phyloP scores from a whole-genome alignment of 148 eudicot species.

The Cornus kousa region DNA sequence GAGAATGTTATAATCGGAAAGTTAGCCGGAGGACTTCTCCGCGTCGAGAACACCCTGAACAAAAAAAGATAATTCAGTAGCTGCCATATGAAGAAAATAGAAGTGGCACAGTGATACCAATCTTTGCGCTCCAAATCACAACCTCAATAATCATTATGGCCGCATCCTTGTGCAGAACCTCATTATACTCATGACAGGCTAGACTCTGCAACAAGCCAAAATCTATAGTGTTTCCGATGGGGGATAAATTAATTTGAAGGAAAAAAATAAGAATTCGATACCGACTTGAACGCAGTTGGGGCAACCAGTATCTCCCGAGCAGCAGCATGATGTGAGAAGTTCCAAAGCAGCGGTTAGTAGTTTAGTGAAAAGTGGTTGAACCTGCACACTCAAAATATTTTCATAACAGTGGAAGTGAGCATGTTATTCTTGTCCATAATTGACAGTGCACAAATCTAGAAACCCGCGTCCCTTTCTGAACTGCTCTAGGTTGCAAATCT shows the following conservation, averaged over 20 bases:
- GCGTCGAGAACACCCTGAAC: constrained; percentile 50
- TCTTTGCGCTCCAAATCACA: neutral
- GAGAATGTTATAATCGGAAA: neutral
- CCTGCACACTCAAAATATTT: constrained; percentile 24
- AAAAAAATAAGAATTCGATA: neutral
- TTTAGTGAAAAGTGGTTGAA: constrained; percentile 73
- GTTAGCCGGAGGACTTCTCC: constrained; percentile 20
- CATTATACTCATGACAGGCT: constrained; percentile 81
- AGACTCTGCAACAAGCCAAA: constrained; percentile 48
- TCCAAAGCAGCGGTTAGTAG: constrained; percentile 74
- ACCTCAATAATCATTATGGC: constrained; percentile 91
- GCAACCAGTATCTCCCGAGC: constrained; percentile 74
- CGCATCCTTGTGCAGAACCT: constrained; percentile 88
- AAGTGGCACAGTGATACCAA: neutral
- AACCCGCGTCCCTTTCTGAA: neutral
- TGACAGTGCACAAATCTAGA: neutral
- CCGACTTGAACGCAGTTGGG: constrained; percentile 86
- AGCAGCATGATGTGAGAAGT: constrained; percentile 75
- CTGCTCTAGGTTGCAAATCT: neutral
- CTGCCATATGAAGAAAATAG: neutral
- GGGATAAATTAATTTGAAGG: neutral
- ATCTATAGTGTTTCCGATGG: neutral
- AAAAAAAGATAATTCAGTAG: constrained; percentile 5
- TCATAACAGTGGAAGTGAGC: neutral
- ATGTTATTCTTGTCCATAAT: neutral